These are phyloP conservation scores for Rhizopus delemar DNA, from an alignment of 371 early-diverging fungal species.

Conservation along the genomic window DNA sequence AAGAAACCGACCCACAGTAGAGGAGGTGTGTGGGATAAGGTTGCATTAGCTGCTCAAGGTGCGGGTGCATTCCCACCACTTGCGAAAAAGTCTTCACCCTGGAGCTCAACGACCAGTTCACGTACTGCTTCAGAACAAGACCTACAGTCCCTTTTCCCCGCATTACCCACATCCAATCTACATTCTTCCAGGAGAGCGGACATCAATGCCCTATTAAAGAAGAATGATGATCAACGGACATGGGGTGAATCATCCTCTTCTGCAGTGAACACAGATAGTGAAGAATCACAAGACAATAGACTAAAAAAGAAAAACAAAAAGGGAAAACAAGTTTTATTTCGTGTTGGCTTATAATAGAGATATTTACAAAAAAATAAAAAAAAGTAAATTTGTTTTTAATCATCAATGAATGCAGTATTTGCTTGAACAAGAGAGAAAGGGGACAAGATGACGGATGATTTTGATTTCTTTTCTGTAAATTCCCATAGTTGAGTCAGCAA, in stretches of 20 bases:
- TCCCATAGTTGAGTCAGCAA: conserved; percentile 42
- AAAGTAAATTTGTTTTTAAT: conserved; percentile 7
- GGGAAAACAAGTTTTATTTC: conserved; percentile 58
- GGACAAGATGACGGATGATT: conserved; percentile 6
- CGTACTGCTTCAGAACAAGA: conserved; percentile 9
- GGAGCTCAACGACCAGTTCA: conserved; percentile 17
- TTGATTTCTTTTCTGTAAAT: conserved; percentile 24
- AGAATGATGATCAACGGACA: conserved; percentile 14
- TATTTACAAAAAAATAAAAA: conserved; percentile 2
- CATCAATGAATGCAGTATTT: conserved; percentile 16
- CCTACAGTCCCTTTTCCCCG: conserved; percentile 22
- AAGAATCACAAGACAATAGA: conserved; percentile 7
- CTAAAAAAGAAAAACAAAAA: conserved; percentile 57
- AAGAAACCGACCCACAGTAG: conserved; percentile 7
- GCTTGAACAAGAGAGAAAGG: conserved; percentile 29
- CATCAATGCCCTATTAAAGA: conserved; percentile 11
- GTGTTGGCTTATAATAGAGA: conserved; percentile 49
- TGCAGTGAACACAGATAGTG: conserved; percentile 11
- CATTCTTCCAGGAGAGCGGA: conserved; percentile 16
- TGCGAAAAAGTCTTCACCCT: conserved; percentile 41
- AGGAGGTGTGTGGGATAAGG: conserved; percentile 24
- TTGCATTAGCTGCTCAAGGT: conserved; percentile 23
- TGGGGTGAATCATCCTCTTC: conserved; percentile 10
- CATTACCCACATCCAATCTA: conserved; percentile 15
- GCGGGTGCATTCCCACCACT: conserved; percentile 37